Evolutionary conservation across 768 basidiomycete genomes (phyloP).

Genomic region (Mycena maculata): DNA sequence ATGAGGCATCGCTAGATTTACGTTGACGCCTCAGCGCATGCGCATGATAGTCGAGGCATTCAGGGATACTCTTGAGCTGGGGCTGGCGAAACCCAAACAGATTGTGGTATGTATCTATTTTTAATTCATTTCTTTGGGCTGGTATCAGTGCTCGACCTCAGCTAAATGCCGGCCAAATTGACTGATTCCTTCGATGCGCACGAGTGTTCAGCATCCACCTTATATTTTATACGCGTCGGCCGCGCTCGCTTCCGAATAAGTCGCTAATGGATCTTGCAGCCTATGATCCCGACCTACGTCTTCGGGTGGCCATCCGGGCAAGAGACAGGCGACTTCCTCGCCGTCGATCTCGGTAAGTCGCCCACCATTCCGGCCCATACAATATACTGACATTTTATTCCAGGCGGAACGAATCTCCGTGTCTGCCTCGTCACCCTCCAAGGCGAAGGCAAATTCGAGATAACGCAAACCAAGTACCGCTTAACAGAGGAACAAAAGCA

Average conservation of each 20-base stretch:
- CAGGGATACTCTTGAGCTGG: slow-evolving; percentile 89
- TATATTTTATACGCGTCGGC: too few relatives aligned
- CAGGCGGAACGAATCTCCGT: slow-evolving; percentile 96
- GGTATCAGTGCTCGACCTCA: not conserved
- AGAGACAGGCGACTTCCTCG: slow-evolving; percentile 91
- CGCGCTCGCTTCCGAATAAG: not conserved
- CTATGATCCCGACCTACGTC: slow-evolving; percentile 97
- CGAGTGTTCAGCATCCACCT: too few relatives aligned
- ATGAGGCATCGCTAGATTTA: slow-evolving; percentile 64
- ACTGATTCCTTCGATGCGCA: too few relatives aligned
- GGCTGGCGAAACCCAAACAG: slow-evolving; percentile 84
- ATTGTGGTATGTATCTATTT: slow-evolving; percentile 76
- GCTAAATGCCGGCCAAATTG: too few relatives aligned
- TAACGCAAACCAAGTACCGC: slow-evolving; percentile 97
- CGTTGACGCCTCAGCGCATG: slow-evolving; percentile 91
- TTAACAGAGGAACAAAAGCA: slow-evolving; percentile 98
- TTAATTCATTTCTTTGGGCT: not conserved
- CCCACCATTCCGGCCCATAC: not conserved
- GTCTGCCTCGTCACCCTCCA: slow-evolving; percentile 95
- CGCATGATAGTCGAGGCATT: slow-evolving; percentile 97
- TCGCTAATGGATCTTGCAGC: slow-evolving; percentile 54
- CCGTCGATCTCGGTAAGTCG: slow-evolving; percentile 84
- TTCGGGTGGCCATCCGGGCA: slow-evolving; percentile 94
- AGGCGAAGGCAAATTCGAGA: slow-evolving; percentile 96
- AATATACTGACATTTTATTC: not conserved